Evolutionary conservation across 2,329 filamentous ascomycete genomes (phyloP).

Genomic region (Fusarium lyarnte): DNA sequence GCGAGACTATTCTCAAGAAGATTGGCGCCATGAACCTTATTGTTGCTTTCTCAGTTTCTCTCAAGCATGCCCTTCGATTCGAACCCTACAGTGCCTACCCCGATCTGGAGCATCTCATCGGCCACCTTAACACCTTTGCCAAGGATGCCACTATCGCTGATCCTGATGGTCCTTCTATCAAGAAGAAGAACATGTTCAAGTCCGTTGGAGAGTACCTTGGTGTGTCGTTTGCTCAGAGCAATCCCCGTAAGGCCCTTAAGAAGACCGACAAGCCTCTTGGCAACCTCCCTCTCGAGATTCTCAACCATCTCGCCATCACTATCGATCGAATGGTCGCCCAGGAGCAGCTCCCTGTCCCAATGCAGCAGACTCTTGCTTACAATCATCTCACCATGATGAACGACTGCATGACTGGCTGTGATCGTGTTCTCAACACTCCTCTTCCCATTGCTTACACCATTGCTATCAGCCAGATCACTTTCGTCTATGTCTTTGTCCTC

Average conservation of each 20-base stretch:
- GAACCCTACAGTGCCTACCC: conserved; percentile 83
- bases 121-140: conserved; percentile 80
- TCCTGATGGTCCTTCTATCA: conserved; percentile 45
- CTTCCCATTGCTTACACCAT: conserved; percentile 86
- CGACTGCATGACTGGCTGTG: conserved; percentile 76
- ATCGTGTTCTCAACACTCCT: conserved; percentile 83
- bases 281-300: conserved; percentile 84
- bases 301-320: conserved; percentile 75
- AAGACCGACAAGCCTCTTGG: conserved; percentile 76
- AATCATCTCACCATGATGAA: conserved; percentile 72
- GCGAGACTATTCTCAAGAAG: conserved; percentile 76
- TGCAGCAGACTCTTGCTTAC: conserved; percentile 69
- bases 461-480: conserved; percentile 85
- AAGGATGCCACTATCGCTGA: conserved; percentile 59
- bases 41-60: conserved; percentile 77
- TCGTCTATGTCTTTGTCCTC: conserved; percentile 82
- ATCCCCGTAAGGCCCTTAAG: conserved; percentile 82
- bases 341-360: conserved; percentile 63
- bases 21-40: conserved; percentile 80
- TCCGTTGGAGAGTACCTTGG: conserved; percentile 77
- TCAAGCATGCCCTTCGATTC: conserved; percentile 86
- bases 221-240: conserved; percentile 78
- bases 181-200: conserved; percentile 67
- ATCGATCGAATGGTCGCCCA: conserved; percentile 68
- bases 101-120: conserved; percentile 75